Evolutionary conservation across 495 filamentous ascomycete genomes (phyloP), one percentile per base, ranked within the genome.

Genomic region (Thozetella sp.): DNA sequence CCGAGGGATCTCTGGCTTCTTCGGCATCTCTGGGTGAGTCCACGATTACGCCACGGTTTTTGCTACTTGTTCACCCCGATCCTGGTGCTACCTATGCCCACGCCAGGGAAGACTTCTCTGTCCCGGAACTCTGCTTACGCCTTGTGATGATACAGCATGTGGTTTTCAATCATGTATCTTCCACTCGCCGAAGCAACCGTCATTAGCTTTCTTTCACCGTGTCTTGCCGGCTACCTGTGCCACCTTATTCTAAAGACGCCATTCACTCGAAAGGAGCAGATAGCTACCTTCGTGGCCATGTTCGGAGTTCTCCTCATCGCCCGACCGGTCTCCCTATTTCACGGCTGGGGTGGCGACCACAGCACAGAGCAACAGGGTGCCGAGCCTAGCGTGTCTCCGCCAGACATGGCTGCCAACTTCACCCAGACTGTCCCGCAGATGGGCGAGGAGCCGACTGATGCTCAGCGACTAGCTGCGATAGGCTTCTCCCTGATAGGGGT

Each of bases 131-230:
- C 25, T 4, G 19, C 23, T 2, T 22, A 55, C 40, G 63, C 54
- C 91, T 92, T 70, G n/a, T 94, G 94, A 12, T 91, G 96, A 11
- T 87, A 88, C 66, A 64, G 70, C 12, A 71, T 82, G 67, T 80
- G 78, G 78, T 74, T 72, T 37, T 94, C 91, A 1, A 86, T 97
- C 4, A 83, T 90, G 61, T 97, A 97, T 67, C 86, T 98, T 2
- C 90, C 93, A 1, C 80, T 98, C 0, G 89, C 92, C 3, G 94
- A 98, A 65, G 93, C 95, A 12, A 96, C 92, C 0, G 95, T 97
- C 0, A 88, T 98, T 48, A 96, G 92, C 48, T 98, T 97, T 67
- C 83, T 98, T 0, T 85, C 90, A 0, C 95, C 95, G 0, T 88
- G 88, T 17, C 80, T 96, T 2, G 82, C 91, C n/a, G 90, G 91